Evolutionary conservation across 768 basidiomycete species (phyloP).

Genomic region (Roridomyces roridus): DNA sequence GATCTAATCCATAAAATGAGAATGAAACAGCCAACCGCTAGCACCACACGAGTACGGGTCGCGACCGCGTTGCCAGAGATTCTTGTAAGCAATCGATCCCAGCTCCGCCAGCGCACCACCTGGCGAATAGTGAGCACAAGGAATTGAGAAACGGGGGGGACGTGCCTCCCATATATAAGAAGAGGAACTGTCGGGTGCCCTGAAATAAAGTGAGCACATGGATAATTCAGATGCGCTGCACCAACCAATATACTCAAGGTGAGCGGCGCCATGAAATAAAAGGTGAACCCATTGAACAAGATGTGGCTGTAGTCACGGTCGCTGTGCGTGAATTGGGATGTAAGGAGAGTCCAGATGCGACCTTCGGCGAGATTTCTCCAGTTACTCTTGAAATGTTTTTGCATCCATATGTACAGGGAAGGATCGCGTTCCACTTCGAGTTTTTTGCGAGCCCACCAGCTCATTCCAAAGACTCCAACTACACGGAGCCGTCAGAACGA

Average conservation of each 20-base stretch:
- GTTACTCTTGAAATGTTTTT: constrained; percentile 66
- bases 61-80: constrained; percentile 34
- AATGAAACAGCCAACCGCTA: constrained; percentile 60
- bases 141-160: constrained; percentile 13
- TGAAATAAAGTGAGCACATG: background rate
- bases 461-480: constrained; percentile 57
- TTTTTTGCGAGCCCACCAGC: constrained; percentile 53
- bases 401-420: constrained; percentile 52
- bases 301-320: constrained; percentile 55
- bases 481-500: too few relatives aligned
- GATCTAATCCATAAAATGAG: constrained; percentile 4
- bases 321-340: constrained; percentile 74
- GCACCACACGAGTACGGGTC: constrained; percentile 65
- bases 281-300: constrained; percentile 79
- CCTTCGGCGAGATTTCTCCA: constrained; percentile 66
- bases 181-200: constrained; percentile 70
- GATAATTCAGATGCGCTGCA: background rate
- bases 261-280: constrained; percentile 75
- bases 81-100: constrained; percentile 56
- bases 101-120: constrained; percentile 67
- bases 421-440: constrained; percentile 47
- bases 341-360: constrained; percentile 81
- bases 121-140: constrained; percentile 31
- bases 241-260: constrained; percentile 58
- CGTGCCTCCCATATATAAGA: constrained; percentile 76